Base-by-base conservation (phyloP, 768 basidiomycete species). In the Polyporus arcularius region DNA sequence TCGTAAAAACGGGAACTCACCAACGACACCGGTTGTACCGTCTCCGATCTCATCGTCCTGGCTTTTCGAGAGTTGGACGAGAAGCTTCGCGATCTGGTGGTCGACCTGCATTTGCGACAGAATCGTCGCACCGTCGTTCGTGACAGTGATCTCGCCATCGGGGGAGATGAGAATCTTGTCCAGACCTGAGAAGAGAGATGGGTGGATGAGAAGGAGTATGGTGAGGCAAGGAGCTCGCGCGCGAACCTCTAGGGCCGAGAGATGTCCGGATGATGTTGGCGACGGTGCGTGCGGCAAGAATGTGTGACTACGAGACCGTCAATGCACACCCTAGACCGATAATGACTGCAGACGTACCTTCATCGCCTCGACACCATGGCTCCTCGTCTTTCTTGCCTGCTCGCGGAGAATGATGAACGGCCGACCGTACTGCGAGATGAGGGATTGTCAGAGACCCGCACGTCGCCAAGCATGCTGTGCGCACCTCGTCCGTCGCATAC, bases 21-120 rank as follows among this genome's bases (percentile, higher is more conserved):
- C 96, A 64, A 98, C 97, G 61, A 99, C 97, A 74, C 97, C 97
- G 31, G 97, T 98, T 6, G 97, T 98, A 61, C 97, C 97, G 76
- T 99, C 97, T 28, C 97, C 97, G 72, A 99, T 96, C 79, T 99
- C 97, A 74, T 99, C 97, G 74, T 99, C 97, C 79, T 99, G 97
- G 73, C 92, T 94, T 80, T 96, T 96, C 16, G 94, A 96, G 43
- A 98, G 81, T 71, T 98, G 92, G 2, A 99, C 97, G 38, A 99
- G 84, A 47, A 99, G 84, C 77, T 97, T 99, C 61, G 97, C 97
- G 70, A 99, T 96, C 79, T 96, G 96, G 73, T 99, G 96, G 70
- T 98, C 96, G 53, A 98, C 96, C 74, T 97, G 94, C 95, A 99
- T 98, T 79, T 98, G 96, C 26, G 94, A 86, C 58, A 99, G 80